phyloP scores from a whole-genome alignment of 2,329 filamentous ascomycete genomes.

The Aspergillus sp. region DNA sequence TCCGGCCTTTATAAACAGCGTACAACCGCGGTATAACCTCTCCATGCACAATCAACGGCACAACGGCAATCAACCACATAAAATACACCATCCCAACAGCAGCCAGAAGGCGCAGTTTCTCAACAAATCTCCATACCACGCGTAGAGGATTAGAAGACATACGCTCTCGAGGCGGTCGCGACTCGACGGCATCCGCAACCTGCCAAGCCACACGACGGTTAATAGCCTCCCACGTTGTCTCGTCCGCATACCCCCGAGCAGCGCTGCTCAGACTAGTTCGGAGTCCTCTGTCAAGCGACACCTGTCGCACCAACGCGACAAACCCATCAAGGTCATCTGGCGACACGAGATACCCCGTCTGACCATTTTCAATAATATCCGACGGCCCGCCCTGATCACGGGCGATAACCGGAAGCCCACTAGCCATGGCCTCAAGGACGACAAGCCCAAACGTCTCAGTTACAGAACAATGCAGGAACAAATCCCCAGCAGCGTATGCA shows the following conservation, averaged over 20 bases:
- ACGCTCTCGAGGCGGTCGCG: not conserved
- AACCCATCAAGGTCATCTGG: constrained; percentile 56
- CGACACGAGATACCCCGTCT: constrained; percentile 55
- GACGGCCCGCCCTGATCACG: constrained; percentile 63
- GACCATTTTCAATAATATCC: constrained; percentile 56
- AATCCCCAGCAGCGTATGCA: constrained; percentile 60
- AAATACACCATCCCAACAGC: constrained; percentile 28
- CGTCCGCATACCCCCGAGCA: constrained; percentile 52
- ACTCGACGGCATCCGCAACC: constrained; percentile 44
- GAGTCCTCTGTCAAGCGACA: constrained; percentile 43
- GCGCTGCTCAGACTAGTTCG: constrained; percentile 42
- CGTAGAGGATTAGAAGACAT: not conserved
- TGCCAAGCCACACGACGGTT: constrained; percentile 63
- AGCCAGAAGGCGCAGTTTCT: constrained; percentile 20
- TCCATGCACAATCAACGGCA: constrained; percentile 32
- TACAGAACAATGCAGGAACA: constrained; percentile 66
- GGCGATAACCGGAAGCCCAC: constrained; percentile 61
- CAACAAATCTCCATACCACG: constrained; percentile 8
- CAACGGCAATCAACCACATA: constrained; percentile 33
- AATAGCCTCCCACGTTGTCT: constrained; percentile 65
- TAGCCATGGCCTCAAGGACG: constrained; percentile 65
- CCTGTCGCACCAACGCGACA: constrained; percentile 45
- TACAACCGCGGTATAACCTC: constrained; percentile 16
- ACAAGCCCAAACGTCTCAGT: constrained; percentile 68
- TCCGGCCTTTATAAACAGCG: too few relatives aligned